Evolutionary conservation across 495 filamentous ascomycete genomes (phyloP).

Genomic region (Annulohypoxylon bovei): DNA sequence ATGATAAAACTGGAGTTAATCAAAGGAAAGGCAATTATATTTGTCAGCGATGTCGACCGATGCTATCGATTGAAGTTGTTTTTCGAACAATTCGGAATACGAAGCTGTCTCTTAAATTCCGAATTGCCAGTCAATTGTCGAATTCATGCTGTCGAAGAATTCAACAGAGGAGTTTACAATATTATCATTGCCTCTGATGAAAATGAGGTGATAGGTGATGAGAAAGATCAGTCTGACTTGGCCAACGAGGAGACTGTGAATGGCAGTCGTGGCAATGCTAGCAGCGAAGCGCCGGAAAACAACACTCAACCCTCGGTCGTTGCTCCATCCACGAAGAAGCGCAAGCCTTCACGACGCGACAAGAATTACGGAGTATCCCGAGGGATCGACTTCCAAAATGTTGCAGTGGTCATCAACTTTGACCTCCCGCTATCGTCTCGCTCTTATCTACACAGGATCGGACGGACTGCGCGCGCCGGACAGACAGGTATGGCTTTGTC

Average conservation of each 20-base stretch:
- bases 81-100: conserved; percentile 95
- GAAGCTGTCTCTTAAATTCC: conserved; percentile 93
- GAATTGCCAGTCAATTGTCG: conserved; percentile 93
- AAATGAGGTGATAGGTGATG: conserved; percentile 80
- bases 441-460: conserved; percentile 91
- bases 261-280: not conserved
- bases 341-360: conserved; percentile 68
- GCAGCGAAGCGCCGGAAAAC: conserved; percentile 35
- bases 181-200: conserved; percentile 98
- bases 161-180: conserved; percentile 95
- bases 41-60: conserved; percentile 91
- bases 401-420: conserved; percentile 95
- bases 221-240: conserved; percentile 53
- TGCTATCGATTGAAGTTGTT: conserved; percentile 95
- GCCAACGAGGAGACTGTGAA: conserved; percentile 23
- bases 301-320: conserved; percentile 27
- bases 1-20: conserved; percentile 95
- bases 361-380: conserved; percentile 93
- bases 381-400: conserved; percentile 92
- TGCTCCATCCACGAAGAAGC: conserved; percentile 64
- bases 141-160: conserved; percentile 94
- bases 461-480: conserved; percentile 89
- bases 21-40: conserved; percentile 94
- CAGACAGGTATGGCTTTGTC: conserved; percentile 94
- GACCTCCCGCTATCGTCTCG: conserved; percentile 89